phyloP scores from a whole-genome alignment of 257 asterid species.

The Oldenlandia corymbosa region DNA sequence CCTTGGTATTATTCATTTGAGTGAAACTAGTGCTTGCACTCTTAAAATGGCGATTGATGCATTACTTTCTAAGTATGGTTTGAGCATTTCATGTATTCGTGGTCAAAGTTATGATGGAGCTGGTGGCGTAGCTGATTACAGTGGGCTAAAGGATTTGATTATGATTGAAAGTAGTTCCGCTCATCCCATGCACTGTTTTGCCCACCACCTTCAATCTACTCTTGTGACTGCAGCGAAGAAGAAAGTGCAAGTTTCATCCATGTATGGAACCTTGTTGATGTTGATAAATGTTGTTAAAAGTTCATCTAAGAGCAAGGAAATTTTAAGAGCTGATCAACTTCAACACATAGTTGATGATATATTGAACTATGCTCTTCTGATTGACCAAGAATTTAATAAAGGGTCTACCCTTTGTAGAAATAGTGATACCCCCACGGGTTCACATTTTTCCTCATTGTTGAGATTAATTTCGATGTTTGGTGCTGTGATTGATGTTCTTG shows the following conservation, averaged over 20 bases:
- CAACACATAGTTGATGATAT: background rate
- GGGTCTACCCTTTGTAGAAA: background rate
- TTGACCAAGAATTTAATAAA: background rate
- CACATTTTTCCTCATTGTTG: constrained; percentile 2
- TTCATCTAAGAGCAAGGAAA: background rate
- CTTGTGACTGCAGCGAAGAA: background rate
- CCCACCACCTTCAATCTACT: background rate
- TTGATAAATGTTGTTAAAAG: constrained; percentile 3
- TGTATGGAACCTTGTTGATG: background rate
- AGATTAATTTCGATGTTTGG: background rate
- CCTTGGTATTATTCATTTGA: background rate
- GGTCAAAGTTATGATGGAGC: constrained; percentile 5
- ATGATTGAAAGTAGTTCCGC: background rate
- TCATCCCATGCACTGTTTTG: background rate
- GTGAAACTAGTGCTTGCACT: background rate
- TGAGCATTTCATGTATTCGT: background rate
- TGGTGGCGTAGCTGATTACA: background rate
- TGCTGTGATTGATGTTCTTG: background rate
- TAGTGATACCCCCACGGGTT: constrained; percentile 1
- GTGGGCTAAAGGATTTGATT: background rate
- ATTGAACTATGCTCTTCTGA: background rate
- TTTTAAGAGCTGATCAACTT: background rate
- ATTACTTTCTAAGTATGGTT: background rate
- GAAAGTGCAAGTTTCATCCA: background rate
- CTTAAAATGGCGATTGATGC: background rate